Conservation (phyloP, 2,329 filamentous ascomycete genomes). For the Claviceps quebecensis region DNA sequence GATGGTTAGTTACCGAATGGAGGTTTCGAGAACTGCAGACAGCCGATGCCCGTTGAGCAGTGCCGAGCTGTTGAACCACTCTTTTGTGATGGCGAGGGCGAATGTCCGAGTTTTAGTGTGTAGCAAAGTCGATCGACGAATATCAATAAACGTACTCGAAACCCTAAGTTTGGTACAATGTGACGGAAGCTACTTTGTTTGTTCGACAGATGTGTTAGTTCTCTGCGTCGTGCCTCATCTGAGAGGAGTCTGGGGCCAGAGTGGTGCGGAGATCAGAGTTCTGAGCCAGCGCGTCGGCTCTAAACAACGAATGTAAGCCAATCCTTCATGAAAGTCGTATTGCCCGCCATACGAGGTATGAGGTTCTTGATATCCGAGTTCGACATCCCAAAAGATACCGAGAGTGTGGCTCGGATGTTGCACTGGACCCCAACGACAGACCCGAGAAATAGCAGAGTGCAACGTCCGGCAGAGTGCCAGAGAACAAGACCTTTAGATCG, state of each 20-base stretch:
- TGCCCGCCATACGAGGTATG: constrained; percentile 1
- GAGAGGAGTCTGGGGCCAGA: neutral
- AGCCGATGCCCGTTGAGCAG: constrained; percentile 2
- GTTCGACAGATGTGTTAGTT: no score
- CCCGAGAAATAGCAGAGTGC: neutral
- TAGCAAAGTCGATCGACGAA: neutral
- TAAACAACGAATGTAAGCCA: neutral
- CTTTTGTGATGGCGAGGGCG: neutral
- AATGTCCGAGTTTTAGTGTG: neutral
- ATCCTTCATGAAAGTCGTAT: neutral
- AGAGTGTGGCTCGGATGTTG: constrained; percentile 2
- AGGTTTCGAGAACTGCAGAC: constrained; percentile 6
- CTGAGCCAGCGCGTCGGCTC: neutral
- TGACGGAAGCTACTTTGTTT: neutral
- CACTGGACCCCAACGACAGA: constrained; percentile 2
- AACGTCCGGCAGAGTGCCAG: neutral
- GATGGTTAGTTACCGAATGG: constrained; percentile 6
- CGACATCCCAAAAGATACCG: constrained; percentile 1
- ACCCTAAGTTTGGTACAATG: constrained; percentile 3
- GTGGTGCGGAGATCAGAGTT: neutral
- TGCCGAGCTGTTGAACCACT: neutral
- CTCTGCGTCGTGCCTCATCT: neutral
- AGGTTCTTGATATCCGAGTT: neutral
- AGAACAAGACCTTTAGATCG: neutral
- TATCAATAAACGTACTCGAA: neutral